Percentiles rank a stretch among this genome's conserved stretches.
Evolutionary conservation across 768 basidiomycete genomes (phyloP).

Genomic region (Lentinula aciculospora): DNA sequence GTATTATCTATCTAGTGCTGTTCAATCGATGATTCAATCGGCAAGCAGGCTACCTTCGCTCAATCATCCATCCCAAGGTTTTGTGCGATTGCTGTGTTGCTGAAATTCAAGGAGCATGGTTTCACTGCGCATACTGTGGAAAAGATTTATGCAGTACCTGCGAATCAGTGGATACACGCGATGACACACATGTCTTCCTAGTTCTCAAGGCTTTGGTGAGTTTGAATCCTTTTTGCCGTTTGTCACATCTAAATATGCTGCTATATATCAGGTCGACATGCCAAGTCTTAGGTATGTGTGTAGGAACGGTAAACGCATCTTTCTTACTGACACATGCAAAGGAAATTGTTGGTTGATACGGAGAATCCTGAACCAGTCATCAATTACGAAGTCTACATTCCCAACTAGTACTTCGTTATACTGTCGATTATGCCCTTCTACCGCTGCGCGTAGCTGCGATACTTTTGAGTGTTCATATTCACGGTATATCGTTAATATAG

Average conservation of each 20-base stretch:
- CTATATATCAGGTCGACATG: conserved; percentile 62
- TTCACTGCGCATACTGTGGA: conserved; percentile 82
- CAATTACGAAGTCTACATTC: not conserved
- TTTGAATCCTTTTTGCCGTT: not conserved
- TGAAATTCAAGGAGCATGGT: conserved; percentile 84
- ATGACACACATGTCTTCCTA: conserved; percentile 77
- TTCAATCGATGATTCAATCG: not conserved
- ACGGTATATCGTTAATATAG: no score
- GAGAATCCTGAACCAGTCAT: conserved; percentile 40
- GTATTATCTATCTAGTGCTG: conserved; percentile 9
- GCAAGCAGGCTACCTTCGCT: conserved; percentile 51
- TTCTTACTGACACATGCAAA: conserved; percentile 18
- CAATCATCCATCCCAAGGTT: conserved; percentile 58
- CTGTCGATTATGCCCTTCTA: not conserved
- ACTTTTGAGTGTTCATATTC: no score
- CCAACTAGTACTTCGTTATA: not conserved
- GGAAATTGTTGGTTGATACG: conserved; percentile 15
- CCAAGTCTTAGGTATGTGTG: conserved; percentile 54
- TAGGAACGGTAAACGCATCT: not conserved
- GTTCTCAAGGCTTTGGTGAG: conserved; percentile 81
- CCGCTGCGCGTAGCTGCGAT: no score
- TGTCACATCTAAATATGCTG: not conserved
- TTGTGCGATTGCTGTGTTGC: conserved; percentile 86
- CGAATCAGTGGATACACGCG: conserved; percentile 76
- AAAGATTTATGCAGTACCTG: conserved; percentile 84